Percentiles rank a stretch among this genome's conserved stretches.
These are phyloP conservation scores for Calocera viscosa DNA, from an alignment of 768 basidiomycete genomes.

Conservation along the genomic window DNA sequence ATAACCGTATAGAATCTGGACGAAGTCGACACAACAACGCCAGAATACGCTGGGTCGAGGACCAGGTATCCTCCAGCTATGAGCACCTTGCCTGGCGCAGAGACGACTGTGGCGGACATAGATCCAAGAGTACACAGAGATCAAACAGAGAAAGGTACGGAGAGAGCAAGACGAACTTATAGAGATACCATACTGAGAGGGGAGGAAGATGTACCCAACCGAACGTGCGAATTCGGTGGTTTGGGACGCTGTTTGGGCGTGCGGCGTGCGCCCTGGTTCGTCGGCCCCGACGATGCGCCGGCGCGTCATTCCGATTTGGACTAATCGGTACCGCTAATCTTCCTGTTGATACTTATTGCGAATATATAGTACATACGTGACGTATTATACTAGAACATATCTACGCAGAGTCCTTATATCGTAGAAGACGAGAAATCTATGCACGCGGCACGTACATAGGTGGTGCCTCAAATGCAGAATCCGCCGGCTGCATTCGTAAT, in stretches of 20 bases:
- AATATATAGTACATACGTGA: too few species aligned
- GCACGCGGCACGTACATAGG: too few species aligned
- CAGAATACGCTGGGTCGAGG: conserved; percentile 73
- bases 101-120: conserved; percentile 50
- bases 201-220: background rate
- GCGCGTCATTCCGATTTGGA: background rate
- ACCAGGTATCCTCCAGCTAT: conserved; percentile 95
- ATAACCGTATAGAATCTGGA: conserved; percentile 87
- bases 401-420: too few species aligned
- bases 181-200: background rate
- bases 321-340: too few species aligned
- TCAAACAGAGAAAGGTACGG: background rate
- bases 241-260: background rate
- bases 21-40: conserved; percentile 81
- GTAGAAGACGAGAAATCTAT: too few species aligned
- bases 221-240: background rate
- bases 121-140: background rate
- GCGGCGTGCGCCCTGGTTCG: background rate
- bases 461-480: too few species aligned
- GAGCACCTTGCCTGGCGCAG: conserved; percentile 90
- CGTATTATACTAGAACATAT: too few species aligned
- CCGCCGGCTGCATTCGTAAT: too few species aligned
- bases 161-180: background rate
- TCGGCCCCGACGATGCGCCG: background rate
- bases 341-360: too few species aligned